Base-by-base conservation (phyloP, 768 basidiomycete species). In the Termitomyces sp. region DNA sequence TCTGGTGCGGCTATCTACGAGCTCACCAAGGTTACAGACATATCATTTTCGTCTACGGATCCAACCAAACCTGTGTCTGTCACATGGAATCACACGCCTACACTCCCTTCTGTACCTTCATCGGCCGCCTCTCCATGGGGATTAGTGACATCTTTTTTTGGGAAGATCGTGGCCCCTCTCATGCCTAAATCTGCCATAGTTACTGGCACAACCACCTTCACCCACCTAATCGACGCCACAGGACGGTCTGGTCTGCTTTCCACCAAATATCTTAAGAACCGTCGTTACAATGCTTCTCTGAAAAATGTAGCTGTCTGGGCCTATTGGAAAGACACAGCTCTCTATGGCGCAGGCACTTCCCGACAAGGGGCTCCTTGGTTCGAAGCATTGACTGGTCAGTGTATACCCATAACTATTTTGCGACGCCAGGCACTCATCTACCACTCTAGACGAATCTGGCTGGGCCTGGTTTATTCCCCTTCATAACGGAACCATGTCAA, bases 251-350 rank as follows among this genome's bases (percentile, higher is more conserved):
- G 89, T 0, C 63, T 92, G 52, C 74, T 92, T 70, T 88, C 87
- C 7, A 83, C 81, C 13, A 79, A 75, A 47, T 89, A 90, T 65
- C 70, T 90, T 28, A 85, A 85, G 66, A 88, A 87, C 65, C 76
- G 89, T 44, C 81, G 77, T 60, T 85, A 82, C 67, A 90, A 88
- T 56, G 77, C 79, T 36, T 83, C 84, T 3, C 66, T 92, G 54
- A 85, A 82, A 65, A 92, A 92, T 63, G 76, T 90, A 16, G 89
- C 88, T 3, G 74, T 86, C 22, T 92, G 89, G 89, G 88, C 83
- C 3, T 91, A 92, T 63, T 92, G 87, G 87, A 74, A 67, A 40
- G 75, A 77, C 20, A 77, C 78, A 0, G 76, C 71, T 16, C 74
- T 72, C 36, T 91, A 86, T 64, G 81, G 80, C 3, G 57, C 58